Base-by-base conservation (phyloP, 306 rosid species). In the Castanopsis chinensis region DNA sequence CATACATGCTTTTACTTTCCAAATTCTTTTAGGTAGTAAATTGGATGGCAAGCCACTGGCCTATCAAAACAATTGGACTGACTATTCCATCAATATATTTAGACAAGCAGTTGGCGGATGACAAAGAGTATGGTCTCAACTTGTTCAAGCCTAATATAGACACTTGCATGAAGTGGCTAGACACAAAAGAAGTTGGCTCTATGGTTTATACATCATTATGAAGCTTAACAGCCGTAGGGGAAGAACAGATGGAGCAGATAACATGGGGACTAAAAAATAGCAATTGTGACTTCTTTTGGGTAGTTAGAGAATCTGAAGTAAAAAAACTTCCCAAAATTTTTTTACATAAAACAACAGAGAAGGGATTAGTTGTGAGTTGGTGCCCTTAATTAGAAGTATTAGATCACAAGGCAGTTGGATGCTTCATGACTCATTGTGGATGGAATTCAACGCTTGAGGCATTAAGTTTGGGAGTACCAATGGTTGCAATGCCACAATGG, bases 391-490 rank as follows among this genome's bases (percentile, higher is more conserved):
- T 72, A 1, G 41, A 79, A 9, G 82, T 79, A 8, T 6, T 79
- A 19, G 70, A 72, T 14, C 82, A 79, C 64, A 15, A 11, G 2
- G 53, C 82, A 3, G 0, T 72, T 5, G 72, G 77, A 1, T 72
- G 77, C 63, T 79, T 79, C 72, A 17, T 79, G 32, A 79, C 77
- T 0, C 82, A 79, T 25, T 72, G 77, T 8, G 82, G 82, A 3
- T 79, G 77, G 77, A 79, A 79, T 71, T 79, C 77, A 4, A 71
- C 77, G 0, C 65, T 79, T 3, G 82, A 79, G 82, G 65, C 82
- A 11, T 21, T 79, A 10, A 57, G 64, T 55, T 60, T 79, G 77
- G 77, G 82, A 5, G 27, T 79, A 52, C 77, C 82, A 14, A 49
- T 79, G 49, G 53, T 78, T 8, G 82, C 71, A 3, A 55, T 78